Evolutionary conservation across 352 stramenopile genomes (phyloP), one percentile per base, ranked within the genome.

Genomic region (Phytophthora pseudosyringae): DNA sequence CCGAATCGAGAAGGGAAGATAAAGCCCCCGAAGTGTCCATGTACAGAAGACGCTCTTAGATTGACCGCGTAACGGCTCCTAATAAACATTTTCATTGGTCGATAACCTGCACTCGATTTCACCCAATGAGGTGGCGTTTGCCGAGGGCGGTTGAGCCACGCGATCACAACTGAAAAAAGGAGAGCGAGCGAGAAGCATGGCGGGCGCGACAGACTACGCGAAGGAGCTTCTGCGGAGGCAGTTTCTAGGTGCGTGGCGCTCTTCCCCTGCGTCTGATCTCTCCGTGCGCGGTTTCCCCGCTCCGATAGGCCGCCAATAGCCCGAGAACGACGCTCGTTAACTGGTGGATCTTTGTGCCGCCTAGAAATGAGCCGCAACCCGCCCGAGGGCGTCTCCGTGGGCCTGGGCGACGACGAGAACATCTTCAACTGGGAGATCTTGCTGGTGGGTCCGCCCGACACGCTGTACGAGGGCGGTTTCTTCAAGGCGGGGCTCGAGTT

Each of bases 341-440:
- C 52, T 32, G 39, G 36, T 57, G 43, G 35, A 64, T 72, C 53
- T 71, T 64, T 58, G 21, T 18, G 18, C n/a, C 15, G 43, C 36
- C 25, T 87, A 99, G 97, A 99, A 76, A 94, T 99, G 68, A 97
- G 91, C 56, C 98, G 98, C 64, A 99, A 99, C 73, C 97, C 98
- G 45, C 98, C 98, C 51, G 97, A 99, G 83, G 94, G 98, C 32
- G 96, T 99, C 40, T 99, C 95, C 3, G 98, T 99, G 26, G 98
- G 98, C 11, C 88, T 99, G 29, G 90, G 86, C 21, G 97, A 99
- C 71, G 97, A 99, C 57, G 93, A 96, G 62, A 99, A 99, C 86
- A 93, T 99, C 41, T 99, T 99, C 76, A 94, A 98, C 58, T 99
- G 98, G 98, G 96, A 99, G 81, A 97, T 99, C 46, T 80, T 99